Evolutionary conservation across 2,329 filamentous ascomycete genomes (phyloP).

Genomic region (Colletotrichum karsti): DNA sequence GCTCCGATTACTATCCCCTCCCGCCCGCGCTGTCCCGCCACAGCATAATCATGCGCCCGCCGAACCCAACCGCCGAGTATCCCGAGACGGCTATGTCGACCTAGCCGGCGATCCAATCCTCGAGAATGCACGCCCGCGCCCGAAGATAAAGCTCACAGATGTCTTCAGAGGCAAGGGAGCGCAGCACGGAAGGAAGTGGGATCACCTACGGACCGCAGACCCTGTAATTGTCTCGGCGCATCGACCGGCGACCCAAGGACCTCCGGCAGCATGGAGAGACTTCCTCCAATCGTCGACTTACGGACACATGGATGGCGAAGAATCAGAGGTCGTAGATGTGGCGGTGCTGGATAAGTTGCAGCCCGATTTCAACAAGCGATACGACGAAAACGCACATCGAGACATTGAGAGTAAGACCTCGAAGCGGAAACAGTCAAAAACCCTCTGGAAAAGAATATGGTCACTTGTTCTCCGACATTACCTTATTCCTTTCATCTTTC

Average conservation of each 20-base stretch:
- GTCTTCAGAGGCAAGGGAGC: constrained; percentile 55
- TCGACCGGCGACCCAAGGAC: constrained; percentile 47
- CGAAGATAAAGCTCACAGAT: constrained; percentile 49
- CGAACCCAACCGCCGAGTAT: constrained; percentile 51
- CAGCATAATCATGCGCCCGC: constrained; percentile 52
- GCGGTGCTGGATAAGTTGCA: constrained; percentile 55
- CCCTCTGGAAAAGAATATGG: constrained; percentile 67
- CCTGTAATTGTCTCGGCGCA: constrained; percentile 66
- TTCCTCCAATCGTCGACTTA: constrained; percentile 64
- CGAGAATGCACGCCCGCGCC: constrained; percentile 42
- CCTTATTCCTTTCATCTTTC: constrained; percentile 85
- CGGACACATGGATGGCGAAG: constrained; percentile 55
- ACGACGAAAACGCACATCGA: constrained; percentile 41
- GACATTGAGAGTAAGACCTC: constrained; percentile 33
- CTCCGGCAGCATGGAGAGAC: constrained; percentile 58
- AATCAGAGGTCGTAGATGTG: constrained; percentile 56
- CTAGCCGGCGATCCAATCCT: constrained; percentile 45
- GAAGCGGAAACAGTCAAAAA: constrained; percentile 37
- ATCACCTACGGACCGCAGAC: constrained; percentile 66
- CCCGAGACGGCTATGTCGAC: constrained; percentile 57
- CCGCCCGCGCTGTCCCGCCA: constrained; percentile 45
- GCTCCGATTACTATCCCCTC: constrained; percentile 47
- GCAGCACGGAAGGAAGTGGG: constrained; percentile 65
- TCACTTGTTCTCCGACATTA: constrained; percentile 79
- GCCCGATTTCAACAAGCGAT: constrained; percentile 53